Conservation (phyloP, 2,329 filamentous ascomycete genomes). For the Penicillium sclerotiorum region DNA sequence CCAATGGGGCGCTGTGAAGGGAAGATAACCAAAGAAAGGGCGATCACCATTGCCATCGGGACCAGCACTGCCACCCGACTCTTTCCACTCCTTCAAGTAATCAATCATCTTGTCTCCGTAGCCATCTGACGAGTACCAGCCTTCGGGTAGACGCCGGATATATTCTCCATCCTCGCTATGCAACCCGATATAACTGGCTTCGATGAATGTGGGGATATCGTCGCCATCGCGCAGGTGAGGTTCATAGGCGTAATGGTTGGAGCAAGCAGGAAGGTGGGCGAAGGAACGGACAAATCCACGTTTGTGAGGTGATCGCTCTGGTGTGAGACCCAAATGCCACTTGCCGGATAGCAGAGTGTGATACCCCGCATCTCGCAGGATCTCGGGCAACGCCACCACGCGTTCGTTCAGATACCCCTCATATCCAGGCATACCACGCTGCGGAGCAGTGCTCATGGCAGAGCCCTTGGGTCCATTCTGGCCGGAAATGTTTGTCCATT, state of each 20-base stretch:
- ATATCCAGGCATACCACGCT: slow-evolving; percentile 53
- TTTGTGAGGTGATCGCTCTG: slow-evolving; percentile 58
- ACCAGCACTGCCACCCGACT: slow-evolving; percentile 28
- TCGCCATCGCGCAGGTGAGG: slow-evolving; percentile 46
- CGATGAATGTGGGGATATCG: slow-evolving; percentile 44
- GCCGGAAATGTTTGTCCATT: slow-evolving; percentile 59
- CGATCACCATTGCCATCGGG: slow-evolving; percentile 30
- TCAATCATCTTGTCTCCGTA: slow-evolving; percentile 57
- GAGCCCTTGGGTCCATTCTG: slow-evolving; percentile 57
- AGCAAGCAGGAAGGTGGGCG: slow-evolving; percentile 63
- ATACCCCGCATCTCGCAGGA: slow-evolving; percentile 39
- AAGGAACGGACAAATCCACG: slow-evolving; percentile 64
- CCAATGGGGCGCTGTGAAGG: slow-evolving; percentile 58
- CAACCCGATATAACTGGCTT: slow-evolving; percentile 47
- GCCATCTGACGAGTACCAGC: slow-evolving; percentile 58
- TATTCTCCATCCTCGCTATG: slow-evolving; percentile 51
- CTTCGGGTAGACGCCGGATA: slow-evolving; percentile 51
- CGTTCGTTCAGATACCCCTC: slow-evolving; percentile 40
- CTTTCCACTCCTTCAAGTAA: slow-evolving; percentile 55
- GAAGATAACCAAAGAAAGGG: slow-evolving; percentile 54
- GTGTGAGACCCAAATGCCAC: slow-evolving; percentile 44
- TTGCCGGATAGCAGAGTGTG: slow-evolving; percentile 41
- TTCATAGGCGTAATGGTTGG: slow-evolving; percentile 61
- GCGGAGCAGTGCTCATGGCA: slow-evolving; percentile 55
- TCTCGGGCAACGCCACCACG: slow-evolving; percentile 39